A percentile compares a stretch with the other conserved stretches of the same genome.
phyloP scores from a whole-genome alignment of 768 basidiomycete species.

The Tephrocybe sp. region DNA sequence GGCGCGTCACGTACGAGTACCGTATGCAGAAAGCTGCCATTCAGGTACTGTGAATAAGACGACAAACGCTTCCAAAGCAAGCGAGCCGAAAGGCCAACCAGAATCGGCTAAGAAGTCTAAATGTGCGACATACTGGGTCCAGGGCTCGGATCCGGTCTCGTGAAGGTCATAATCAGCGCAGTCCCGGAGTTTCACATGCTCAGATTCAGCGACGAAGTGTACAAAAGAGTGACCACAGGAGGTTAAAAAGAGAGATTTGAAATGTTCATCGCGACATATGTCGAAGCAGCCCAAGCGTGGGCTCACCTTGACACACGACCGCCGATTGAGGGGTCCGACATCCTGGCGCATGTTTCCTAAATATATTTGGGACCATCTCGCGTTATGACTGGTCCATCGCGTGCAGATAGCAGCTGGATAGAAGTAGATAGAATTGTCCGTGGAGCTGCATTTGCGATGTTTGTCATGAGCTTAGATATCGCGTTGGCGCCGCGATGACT shows the following conservation, averaged over 20 bases:
- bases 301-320: not conserved
- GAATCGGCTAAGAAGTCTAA: not conserved
- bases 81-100: not conserved
- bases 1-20: constrained; percentile 3
- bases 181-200: too few relatives aligned
- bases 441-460: too few relatives aligned
- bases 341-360: too few relatives aligned
- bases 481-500: too few relatives aligned
- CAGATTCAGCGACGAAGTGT: too few relatives aligned
- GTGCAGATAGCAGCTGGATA: not conserved
- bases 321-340: constrained; percentile 4
- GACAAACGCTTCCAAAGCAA: not conserved
- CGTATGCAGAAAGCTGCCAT: not conserved
- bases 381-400: not conserved
- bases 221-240: too few relatives aligned
- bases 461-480: too few relatives aligned
- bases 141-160: not conserved
- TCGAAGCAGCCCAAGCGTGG: too few relatives aligned
- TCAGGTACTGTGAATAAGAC: not conserved
- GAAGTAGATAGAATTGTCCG: too few relatives aligned
- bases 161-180: too few relatives aligned
- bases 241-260: too few relatives aligned
- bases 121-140: not conserved
- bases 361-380: not conserved
- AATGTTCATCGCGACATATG: too few relatives aligned